phyloP scores from a whole-genome alignment of 1,284 basidiomycete genomes.

The Ustilago bromivora region DNA sequence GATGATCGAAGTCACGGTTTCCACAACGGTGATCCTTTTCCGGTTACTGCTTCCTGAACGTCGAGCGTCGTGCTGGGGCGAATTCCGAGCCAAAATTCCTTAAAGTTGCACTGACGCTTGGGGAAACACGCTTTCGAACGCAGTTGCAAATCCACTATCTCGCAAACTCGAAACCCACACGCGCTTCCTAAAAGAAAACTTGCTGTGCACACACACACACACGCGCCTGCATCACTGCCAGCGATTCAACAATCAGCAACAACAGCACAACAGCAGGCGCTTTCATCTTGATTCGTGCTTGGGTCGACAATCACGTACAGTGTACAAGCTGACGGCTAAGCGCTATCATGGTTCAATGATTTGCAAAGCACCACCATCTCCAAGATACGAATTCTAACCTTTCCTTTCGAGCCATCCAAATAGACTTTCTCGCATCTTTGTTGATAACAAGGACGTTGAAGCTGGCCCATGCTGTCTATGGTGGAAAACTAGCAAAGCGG shows the following conservation, averaged over 20 bases:
- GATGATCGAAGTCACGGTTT: not conserved
- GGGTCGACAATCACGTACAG: not conserved
- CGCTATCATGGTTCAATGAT: not conserved
- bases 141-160: constrained; percentile 7
- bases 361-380: constrained; percentile 6
- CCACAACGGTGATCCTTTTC: constrained; percentile 11
- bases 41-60: constrained; percentile 5
- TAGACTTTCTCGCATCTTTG: not conserved
- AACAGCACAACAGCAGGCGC: not conserved
- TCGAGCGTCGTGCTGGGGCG: constrained; percentile 4
- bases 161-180: not conserved
- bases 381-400: not conserved
- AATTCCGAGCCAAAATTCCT: constrained; percentile 14
- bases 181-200: constrained; percentile 6
- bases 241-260: constrained; percentile 11
- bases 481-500: not conserved
- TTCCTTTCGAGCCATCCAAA: not conserved
- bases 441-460: not conserved
- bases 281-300: constrained; percentile 5
- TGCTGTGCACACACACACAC: not conserved
- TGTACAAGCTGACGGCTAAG: not conserved
- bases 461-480: not conserved
- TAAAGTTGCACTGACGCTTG: not conserved
- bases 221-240: constrained; percentile 6
- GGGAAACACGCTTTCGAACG: not conserved